These are phyloP conservation scores for Scenedesmus sp. DNA, from an alignment of 163 green algal species.

Conservation along the genomic window DNA sequence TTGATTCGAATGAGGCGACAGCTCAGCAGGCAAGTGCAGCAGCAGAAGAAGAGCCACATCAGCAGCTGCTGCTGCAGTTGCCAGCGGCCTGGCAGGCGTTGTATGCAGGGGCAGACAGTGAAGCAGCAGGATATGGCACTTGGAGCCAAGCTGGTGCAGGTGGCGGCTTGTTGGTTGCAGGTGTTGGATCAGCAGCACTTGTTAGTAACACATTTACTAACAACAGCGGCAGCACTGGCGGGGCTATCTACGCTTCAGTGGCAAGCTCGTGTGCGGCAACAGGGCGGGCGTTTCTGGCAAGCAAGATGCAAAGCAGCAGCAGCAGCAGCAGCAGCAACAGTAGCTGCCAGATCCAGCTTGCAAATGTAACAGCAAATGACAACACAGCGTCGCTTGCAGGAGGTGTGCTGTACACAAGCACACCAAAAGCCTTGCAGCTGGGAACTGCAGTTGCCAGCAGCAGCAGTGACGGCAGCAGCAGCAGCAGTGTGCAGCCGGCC, in stretches of 20 bases:
- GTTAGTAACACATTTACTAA: not conserved
- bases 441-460: not conserved
- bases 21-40: not conserved
- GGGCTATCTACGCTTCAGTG: not conserved
- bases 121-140: not conserved
- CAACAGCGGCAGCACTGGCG: not conserved
- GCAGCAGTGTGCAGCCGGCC: not conserved
- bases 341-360: not conserved
- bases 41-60: not conserved
- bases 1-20: not conserved
- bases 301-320: not conserved
- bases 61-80: not conserved
- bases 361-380: not conserved
- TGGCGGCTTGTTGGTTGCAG: not conserved
- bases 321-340: not conserved
- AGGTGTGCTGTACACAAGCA: not conserved
- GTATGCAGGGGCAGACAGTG: not conserved
- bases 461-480: not conserved
- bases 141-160: not conserved
- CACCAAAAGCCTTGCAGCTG: conserved; percentile 10
- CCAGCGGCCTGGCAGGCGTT: conserved; percentile 7
- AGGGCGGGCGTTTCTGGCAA: not conserved
- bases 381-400: not conserved
- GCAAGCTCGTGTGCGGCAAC: not conserved
- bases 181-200: not conserved